Evolutionary conservation across 176 grass and related monocot species (phyloP), one percentile per base, ranked within the genome.

Genomic region (Avena atlantica): DNA sequence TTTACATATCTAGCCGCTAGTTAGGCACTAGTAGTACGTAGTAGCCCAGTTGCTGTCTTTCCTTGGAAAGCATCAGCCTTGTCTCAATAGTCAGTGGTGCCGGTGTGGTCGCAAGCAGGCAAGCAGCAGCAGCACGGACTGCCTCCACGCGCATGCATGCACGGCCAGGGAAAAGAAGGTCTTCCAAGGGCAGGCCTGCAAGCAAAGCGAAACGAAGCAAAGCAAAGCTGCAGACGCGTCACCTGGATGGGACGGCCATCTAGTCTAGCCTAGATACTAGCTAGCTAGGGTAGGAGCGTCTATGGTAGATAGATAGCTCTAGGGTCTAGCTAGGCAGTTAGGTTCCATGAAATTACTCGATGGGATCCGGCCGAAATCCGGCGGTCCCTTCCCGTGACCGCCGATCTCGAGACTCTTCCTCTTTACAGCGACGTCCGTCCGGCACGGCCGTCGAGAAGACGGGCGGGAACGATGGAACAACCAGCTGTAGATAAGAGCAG

Each of bases 181-280:
- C 40, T 0, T 0, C 1, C 40, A 42, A 42, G 40, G 40, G 6
- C 40, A 40, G 37, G 37, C 6, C 45, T 49, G 44, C 42, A 40
- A 69, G 2, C 17, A 11, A 72, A 36, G 65, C 65, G 8, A 68
- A 42, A 16, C 6, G 40, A 6, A 74, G 44, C 21, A 1, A 14
- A 47, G 42, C 44, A 74, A 29, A 64, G 59, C 70, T 36, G 77
- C 82, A 45, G 80, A 88, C 77, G 52, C 70, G 86, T 85, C 89
- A 91, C 90, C 90, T 91, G 90, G 86, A 91, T 81, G 82, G 81
- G 86, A 85, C 40, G 81, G 57, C 34, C 16, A 25, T 37, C 47
- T 20, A 11, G 2, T 7, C n/a, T 50, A 40, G 15, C 7, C 36
- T 4, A 5, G 7, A 5, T 27, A 23, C 0, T 36, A 6, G n/a